Percentiles rank a stretch among this genome's conserved stretches.
Evolutionary conservation across 164 flowering plant genomes (phyloP).

Genomic region (Dillenia turbinata): DNA sequence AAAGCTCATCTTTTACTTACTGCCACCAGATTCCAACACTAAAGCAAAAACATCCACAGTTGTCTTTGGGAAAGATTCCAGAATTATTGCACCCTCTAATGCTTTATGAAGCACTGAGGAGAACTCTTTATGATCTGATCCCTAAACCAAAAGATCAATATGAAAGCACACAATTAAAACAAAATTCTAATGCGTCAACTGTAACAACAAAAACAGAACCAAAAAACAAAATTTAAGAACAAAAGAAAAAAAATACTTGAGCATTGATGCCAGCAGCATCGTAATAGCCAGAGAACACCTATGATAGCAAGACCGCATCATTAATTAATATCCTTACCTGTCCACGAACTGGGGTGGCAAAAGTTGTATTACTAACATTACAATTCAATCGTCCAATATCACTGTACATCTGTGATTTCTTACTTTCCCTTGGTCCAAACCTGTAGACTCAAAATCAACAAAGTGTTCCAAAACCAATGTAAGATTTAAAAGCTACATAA

Average conservation of each 20-base stretch:
- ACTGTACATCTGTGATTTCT: conserved; percentile 95
- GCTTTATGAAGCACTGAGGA: conserved; percentile 93
- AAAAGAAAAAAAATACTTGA: background rate
- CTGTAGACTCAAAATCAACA: conserved; percentile 26
- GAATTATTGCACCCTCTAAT: conserved; percentile 86
- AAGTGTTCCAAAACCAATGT: background rate
- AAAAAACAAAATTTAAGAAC: background rate
- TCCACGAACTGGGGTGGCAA: conserved; percentile 62
- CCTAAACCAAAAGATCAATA: conserved; percentile 31
- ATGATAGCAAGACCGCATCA: too few relatives aligned
- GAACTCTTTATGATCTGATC: conserved; percentile 74
- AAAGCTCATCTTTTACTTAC: conserved; percentile 39
- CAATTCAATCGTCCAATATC: conserved; percentile 88
- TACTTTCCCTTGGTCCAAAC: conserved; percentile 98
- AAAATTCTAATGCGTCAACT: background rate
- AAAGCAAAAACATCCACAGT: conserved; percentile 97
- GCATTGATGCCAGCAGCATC: too few relatives aligned
- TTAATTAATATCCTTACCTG: conserved; percentile 43
- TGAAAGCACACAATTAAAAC: background rate
- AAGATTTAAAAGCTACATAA: too few relatives aligned
- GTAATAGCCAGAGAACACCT: too few relatives aligned
- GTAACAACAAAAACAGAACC: background rate
- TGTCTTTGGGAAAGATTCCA: conserved; percentile 90
- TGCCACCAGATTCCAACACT: conserved; percentile 94
- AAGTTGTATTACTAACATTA: conserved; percentile 83